phyloP scores from a whole-genome alignment of 345 rosid genomes.

The Salix caprea region DNA sequence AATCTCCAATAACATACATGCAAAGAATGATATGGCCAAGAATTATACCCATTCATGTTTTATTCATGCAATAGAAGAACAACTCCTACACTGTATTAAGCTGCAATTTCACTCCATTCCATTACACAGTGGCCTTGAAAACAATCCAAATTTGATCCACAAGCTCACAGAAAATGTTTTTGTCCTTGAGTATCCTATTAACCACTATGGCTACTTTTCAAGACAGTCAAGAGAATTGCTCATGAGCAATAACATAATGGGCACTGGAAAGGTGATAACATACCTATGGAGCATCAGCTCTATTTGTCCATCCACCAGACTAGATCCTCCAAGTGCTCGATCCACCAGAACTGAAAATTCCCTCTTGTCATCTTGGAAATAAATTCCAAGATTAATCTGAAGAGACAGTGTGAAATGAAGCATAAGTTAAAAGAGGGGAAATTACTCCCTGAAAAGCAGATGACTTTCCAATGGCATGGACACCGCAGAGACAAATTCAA shows the following conservation, averaged over 20 bases:
- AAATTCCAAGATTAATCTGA: conserved; percentile 94
- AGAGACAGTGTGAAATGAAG: conserved; percentile 1
- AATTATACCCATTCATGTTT: not conserved
- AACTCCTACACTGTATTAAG: not conserved
- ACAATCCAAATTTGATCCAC: not conserved
- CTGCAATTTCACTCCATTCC: too few relatives aligned
- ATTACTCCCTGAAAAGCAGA: not conserved
- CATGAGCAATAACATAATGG: not conserved
- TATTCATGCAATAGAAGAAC: conserved; percentile 6
- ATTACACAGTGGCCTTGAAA: not conserved
- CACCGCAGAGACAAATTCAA: not conserved
- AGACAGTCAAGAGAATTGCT: conserved; percentile 1
- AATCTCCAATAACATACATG: conserved; percentile 12
- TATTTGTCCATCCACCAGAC: conserved; percentile 83
- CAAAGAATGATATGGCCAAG: not conserved
- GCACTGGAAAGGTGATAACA: conserved; percentile 1
- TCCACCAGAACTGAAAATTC: conserved; percentile 92
- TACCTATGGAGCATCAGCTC: conserved; percentile 98
- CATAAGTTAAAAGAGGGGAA: not conserved
- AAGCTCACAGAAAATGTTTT: not conserved
- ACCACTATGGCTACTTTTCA: not conserved
- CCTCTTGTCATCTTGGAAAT: conserved; percentile 59
- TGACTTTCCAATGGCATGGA: not conserved
- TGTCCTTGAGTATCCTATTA: not conserved
- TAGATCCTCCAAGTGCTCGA: conserved; percentile 85